Percentiles rank a stretch among this genome's conserved stretches.
These are phyloP conservation scores for Fusarium sterilihyphosum DNA, from an alignment of 2,329 filamentous ascomycete species.

Conservation along the genomic window DNA sequence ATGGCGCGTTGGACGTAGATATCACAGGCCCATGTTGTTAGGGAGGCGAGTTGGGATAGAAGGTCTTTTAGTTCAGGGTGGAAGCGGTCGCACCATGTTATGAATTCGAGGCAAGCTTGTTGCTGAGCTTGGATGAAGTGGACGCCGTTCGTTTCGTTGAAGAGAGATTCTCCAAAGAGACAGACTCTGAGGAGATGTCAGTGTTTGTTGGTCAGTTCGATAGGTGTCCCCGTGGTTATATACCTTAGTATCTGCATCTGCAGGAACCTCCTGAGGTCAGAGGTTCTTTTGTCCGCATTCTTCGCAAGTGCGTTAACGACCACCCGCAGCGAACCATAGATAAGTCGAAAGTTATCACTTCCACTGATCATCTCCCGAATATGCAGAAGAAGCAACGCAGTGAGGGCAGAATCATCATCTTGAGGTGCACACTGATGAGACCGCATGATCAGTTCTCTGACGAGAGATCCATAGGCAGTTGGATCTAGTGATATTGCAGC, in stretches of 20 bases:
- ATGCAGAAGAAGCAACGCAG: slow-evolving; percentile 29
- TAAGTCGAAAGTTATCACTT: slow-evolving; percentile 34
- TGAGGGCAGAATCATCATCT: slow-evolving; percentile 36
- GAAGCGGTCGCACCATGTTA: slow-evolving; percentile 34
- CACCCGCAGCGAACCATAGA: slow-evolving; percentile 30
- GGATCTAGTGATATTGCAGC: slow-evolving; percentile 17
- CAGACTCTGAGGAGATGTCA: slow-evolving; percentile 11
- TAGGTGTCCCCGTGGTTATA: no score
- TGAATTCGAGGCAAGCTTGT: slow-evolving; percentile 34
- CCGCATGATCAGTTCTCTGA: slow-evolving; percentile 27
- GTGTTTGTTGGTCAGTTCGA: rapidly evolving
- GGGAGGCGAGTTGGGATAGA: slow-evolving; percentile 22
- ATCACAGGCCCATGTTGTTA: slow-evolving; percentile 32
- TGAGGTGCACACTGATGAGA: slow-evolving; percentile 34
- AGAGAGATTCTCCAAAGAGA: slow-evolving; percentile 34
- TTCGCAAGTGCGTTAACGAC: slow-evolving; percentile 27
- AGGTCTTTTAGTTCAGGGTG: slow-evolving; percentile 33
- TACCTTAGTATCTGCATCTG: slow-evolving; percentile 38
- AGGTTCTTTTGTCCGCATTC: background rate
- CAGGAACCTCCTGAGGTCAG: slow-evolving; percentile 29
- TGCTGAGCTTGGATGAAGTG: slow-evolving; percentile 36
- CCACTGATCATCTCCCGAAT: slow-evolving; percentile 39
- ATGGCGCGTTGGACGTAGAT: slow-evolving; percentile 38
- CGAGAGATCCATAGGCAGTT: slow-evolving; percentile 15
- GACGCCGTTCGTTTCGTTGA: slow-evolving; percentile 31